phyloP scores from a whole-genome alignment of 2,329 filamentous ascomycete genomes.

The Thelonectria olida region DNA sequence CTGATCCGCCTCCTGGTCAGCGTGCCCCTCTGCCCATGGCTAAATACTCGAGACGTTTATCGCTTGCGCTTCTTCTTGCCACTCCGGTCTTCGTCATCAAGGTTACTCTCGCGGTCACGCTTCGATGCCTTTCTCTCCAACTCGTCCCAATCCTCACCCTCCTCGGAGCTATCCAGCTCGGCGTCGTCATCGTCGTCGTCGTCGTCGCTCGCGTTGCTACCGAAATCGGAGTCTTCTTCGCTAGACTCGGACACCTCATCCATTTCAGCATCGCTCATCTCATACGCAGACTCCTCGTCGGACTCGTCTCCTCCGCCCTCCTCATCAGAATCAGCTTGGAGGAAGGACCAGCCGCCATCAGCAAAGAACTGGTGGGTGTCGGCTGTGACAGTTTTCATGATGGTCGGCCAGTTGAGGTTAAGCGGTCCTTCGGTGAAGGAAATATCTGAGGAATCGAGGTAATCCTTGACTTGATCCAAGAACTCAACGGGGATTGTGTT shows the following conservation, averaged over 20 bases:
- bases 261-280: constrained; percentile 86
- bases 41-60: constrained; percentile 30
- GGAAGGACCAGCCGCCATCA: constrained; percentile 94
- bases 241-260: constrained; percentile 80
- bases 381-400: constrained; percentile 98
- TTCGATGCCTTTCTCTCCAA: constrained; percentile 91
- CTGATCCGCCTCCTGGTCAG: constrained; percentile 7
- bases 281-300: constrained; percentile 91
- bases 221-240: constrained; percentile 91
- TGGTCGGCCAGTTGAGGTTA: constrained; percentile 98
- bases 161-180: constrained; percentile 74
- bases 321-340: constrained; percentile 87
- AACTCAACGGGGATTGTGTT: constrained; percentile 98
- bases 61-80: constrained; percentile 67
- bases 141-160: constrained; percentile 93
- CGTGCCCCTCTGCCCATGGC: background rate
- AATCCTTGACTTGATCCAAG: constrained; percentile 95
- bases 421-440: constrained; percentile 93
- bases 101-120: constrained; percentile 72
- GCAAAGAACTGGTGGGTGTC: constrained; percentile 95
- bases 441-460: constrained; percentile 95
- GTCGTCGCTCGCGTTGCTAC: constrained; percentile 85
- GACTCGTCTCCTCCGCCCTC: constrained; percentile 81
- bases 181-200: constrained; percentile 73
- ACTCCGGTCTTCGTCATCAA: constrained; percentile 70